Conservation (phyloP, 2,329 filamentous ascomycete species). For the Calonectria hawksworthii region DNA sequence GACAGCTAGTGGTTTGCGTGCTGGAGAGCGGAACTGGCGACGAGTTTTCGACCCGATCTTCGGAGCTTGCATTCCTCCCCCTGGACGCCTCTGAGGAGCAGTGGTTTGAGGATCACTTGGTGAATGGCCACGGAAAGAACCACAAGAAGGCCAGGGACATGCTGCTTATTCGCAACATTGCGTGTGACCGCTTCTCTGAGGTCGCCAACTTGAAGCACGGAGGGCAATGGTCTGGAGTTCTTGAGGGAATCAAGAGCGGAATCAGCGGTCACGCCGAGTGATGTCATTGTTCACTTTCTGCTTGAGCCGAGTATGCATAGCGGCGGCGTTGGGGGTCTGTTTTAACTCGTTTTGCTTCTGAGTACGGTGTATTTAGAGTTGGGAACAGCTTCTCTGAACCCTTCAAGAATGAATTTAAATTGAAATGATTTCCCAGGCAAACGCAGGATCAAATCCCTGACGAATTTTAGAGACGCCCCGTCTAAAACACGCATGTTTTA, state of each 20-base stretch:
- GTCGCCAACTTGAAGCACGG: constrained; percentile 58
- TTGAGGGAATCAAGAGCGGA: constrained; percentile 66
- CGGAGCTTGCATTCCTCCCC: constrained; percentile 80
- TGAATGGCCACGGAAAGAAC: constrained; percentile 73
- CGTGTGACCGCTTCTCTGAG: constrained; percentile 71
- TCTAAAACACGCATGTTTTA: background rate
- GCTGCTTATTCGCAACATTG: constrained; percentile 79
- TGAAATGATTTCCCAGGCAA: background rate
- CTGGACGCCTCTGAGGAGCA: constrained; percentile 78
- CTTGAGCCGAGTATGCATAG: constrained; percentile 37
- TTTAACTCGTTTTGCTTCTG: background rate
- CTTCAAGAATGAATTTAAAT: background rate
- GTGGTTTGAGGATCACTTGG: constrained; percentile 81
- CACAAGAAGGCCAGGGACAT: constrained; percentile 79
- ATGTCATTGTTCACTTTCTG: background rate
- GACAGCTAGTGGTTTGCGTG: constrained; percentile 73
- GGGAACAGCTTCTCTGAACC: background rate
- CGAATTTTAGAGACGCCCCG: no score
- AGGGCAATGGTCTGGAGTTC: constrained; percentile 63
- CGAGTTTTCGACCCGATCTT: constrained; percentile 67
- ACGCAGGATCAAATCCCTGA: background rate
- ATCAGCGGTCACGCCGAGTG: constrained; percentile 51
- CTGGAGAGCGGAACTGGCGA: constrained; percentile 58
- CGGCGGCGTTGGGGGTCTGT: constrained; percentile 41
- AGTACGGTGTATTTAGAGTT: background rate